These are phyloP conservation scores for Petunia axillaris DNA, from an alignment of 257 asterid species.

Conservation along the genomic window DNA sequence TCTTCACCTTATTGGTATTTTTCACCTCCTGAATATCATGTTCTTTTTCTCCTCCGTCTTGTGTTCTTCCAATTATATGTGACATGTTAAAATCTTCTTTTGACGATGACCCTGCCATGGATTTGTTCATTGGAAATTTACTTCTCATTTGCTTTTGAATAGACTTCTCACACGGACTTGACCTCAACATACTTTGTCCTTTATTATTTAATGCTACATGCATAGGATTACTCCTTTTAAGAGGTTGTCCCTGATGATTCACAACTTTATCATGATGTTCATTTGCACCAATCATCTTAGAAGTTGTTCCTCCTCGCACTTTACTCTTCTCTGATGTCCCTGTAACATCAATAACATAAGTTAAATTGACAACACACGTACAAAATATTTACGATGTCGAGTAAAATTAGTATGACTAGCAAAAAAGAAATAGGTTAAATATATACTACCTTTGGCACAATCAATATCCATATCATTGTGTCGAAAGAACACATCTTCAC, in stretches of 20 bases:
- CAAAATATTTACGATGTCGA: not conserved
- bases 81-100: not conserved
- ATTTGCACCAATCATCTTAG: not conserved
- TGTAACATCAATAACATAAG: not conserved
- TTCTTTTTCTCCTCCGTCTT: not conserved
- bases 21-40: not conserved
- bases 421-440: too few relatives aligned
- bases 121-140: not conserved
- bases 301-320: not conserved
- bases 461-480: not conserved
- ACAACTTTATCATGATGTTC: too few relatives aligned
- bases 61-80: not conserved
- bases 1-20: not conserved
- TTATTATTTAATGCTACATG: too few relatives aligned
- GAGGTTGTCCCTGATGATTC: too few relatives aligned
- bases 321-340: not conserved
- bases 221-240: too few relatives aligned
- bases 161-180: too few relatives aligned
- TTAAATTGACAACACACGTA: not conserved
- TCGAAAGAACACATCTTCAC: not conserved
- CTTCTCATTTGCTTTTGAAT: too few relatives aligned
- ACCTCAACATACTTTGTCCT: too few relatives aligned
- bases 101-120: not conserved
- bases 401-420: not conserved
- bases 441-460: not conserved